Evolutionary conservation across 768 basidiomycete species (phyloP), one percentile per base, ranked within the genome.

Genomic region (Rhodotorula kratochvilovae): DNA sequence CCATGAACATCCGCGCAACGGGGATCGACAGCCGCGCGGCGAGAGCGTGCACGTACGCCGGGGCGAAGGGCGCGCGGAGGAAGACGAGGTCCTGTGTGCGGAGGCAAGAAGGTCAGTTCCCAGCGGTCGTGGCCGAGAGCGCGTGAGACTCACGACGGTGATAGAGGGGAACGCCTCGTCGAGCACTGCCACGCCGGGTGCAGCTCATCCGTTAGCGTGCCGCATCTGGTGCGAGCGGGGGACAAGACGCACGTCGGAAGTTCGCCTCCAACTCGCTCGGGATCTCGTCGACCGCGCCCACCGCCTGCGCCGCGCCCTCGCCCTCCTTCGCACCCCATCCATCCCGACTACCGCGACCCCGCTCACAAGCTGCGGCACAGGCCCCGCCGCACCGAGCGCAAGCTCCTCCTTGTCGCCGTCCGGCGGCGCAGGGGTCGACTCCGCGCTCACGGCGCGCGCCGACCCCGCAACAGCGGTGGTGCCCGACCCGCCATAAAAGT

Each of bases 191-290:
- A n/a, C n/a, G n/a, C n/a, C n/a, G n/a, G n/a, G n/a, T n/a, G n/a
- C n/a, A n/a, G n/a, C n/a, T n/a, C n/a, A n/a, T n/a, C n/a, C n/a
- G n/a, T n/a, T n/a, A n/a, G n/a, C n/a, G n/a, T n/a, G n/a, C n/a
- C n/a, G n/a, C n/a, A n/a, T n/a, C n/a, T n/a, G n/a, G n/a, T n/a
- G n/a, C n/a, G n/a, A n/a, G n/a, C n/a, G n/a, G n/a, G n/a, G n/a
- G n/a, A n/a, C n/a, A n/a, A 12, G 39, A 42, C 56, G 46, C 46
- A 86, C 87, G 86, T 77, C 86, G 88, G 43, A 85, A 83, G 76
- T 90, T 90, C 10, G 88, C 87, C 77, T 87, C 88, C 74, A 90
- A 79, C 76, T 90, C 89, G 0, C 87, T 87, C 1, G 89, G 89
- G 35, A 87, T 81, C 1, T 83, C 84, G 23, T 80, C 79, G 42